A percentile compares a stretch with the other conserved stretches of the same genome.
Evolutionary conservation across 257 asterid species (phyloP).

Genomic region (Echites panduratus): DNA sequence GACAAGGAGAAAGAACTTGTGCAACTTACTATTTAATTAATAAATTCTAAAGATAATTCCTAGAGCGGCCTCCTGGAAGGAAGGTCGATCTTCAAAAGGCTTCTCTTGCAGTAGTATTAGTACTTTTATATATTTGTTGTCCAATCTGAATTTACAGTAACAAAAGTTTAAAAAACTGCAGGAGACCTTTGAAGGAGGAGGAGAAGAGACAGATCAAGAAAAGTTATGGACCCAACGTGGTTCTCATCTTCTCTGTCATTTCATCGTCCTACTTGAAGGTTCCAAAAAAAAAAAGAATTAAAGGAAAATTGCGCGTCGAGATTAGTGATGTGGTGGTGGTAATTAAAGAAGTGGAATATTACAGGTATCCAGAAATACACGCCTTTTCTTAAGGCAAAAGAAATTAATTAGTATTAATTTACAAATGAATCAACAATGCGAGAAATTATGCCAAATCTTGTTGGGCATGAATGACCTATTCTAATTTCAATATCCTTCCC

Average conservation of each 20-base stretch:
- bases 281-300: background rate
- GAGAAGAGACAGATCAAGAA: slow-evolving; percentile 15
- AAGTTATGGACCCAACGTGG: slow-evolving; percentile 45
- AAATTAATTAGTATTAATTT: too few species aligned
- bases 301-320: background rate
- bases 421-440: too few species aligned
- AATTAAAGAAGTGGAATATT: too few species aligned
- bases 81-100: slow-evolving; percentile 27
- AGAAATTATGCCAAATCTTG: too few species aligned
- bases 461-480: too few species aligned
- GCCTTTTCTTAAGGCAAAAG: too few species aligned
- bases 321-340: too few species aligned
- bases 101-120: slow-evolving; percentile 4
- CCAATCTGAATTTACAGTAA: background rate
- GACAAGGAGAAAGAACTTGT: slow-evolving; percentile 35
- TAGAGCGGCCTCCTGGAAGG: slow-evolving; percentile 14
- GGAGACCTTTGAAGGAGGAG: too few species aligned
- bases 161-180: too few species aligned
- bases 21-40: background rate
- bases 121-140: background rate
- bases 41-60: slow-evolving; percentile 13
- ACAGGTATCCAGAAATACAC: too few species aligned
- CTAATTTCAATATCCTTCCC: too few species aligned
- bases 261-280: background rate
- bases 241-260: slow-evolving; percentile 21